Percentiles rank a stretch among this genome's conserved stretches.
phyloP scores from a whole-genome alignment of 148 eudicot genomes.

The Nyssa sinensis region DNA sequence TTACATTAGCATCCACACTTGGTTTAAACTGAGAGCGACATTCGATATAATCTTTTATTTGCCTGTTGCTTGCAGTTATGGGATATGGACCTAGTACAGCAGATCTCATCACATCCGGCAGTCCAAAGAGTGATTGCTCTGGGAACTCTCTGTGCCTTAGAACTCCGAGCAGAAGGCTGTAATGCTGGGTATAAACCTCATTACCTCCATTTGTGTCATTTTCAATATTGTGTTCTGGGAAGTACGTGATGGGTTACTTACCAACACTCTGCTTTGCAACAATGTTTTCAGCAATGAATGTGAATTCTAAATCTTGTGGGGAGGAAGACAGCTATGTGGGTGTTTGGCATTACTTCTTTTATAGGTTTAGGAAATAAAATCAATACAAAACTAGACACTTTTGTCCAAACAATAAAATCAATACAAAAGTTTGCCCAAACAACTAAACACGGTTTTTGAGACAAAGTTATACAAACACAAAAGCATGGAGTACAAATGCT shows the following conservation, averaged over 20 bases:
- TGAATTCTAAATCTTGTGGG: background rate
- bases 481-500: too few relatives aligned
- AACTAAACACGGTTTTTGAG: too few relatives aligned
- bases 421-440: too few relatives aligned
- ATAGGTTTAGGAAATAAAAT: too few relatives aligned
- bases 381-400: too few relatives aligned
- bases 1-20: too few relatives aligned
- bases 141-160: conserved; percentile 86
- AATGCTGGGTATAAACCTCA: conserved; percentile 66
- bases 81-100: conserved; percentile 61
- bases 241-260: background rate
- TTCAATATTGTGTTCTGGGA: background rate
- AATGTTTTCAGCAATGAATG: background rate
- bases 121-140: conserved; percentile 65
- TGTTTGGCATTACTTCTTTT: too few relatives aligned
- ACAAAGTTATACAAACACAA: too few relatives aligned
- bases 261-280: background rate
- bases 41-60: too few relatives aligned
- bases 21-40: too few relatives aligned
- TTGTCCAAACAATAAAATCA: too few relatives aligned
- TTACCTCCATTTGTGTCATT: background rate
- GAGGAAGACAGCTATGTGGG: too few relatives aligned
- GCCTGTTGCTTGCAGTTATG: conserved; percentile 53
- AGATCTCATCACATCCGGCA: conserved; percentile 69
- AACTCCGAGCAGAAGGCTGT: conserved; percentile 71